These are phyloP conservation scores for Acanthamoeba royreba DNA, from an alignment of 208 protist genomes.

Conservation along the genomic window DNA sequence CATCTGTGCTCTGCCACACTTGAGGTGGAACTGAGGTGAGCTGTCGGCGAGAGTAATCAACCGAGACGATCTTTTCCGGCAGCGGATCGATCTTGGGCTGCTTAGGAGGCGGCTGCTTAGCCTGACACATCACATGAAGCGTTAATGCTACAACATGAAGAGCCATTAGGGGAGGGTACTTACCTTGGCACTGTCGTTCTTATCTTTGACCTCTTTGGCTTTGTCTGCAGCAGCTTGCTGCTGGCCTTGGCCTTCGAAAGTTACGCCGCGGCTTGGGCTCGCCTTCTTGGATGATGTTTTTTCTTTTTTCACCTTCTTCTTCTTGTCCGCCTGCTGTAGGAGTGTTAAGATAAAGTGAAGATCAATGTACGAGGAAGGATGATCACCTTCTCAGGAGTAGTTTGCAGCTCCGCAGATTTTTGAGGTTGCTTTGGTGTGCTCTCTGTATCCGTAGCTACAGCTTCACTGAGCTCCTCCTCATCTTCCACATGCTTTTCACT, in stretches of 20 bases:
- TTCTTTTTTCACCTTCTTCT: neutral
- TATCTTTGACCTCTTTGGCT: neutral
- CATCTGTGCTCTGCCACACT: neutral
- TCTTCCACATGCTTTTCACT: neutral
- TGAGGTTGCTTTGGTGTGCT: neutral
- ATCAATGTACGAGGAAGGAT: too few relatives aligned
- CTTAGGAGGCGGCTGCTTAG: neutral
- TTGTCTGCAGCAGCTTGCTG: neutral
- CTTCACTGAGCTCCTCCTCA: neutral
- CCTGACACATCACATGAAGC: too few relatives aligned
- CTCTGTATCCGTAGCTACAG: neutral
- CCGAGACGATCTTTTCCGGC: neutral
- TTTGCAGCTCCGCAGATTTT: too few relatives aligned
- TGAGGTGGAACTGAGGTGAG: neutral
- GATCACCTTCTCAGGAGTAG: too few relatives aligned
- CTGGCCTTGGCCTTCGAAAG: neutral
- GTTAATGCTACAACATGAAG: neutral
- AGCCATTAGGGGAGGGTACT: neutral
- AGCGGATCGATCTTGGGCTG: neutral
- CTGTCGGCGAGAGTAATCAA: neutral
- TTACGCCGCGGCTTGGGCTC: neutral
- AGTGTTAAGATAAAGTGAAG: neutral
- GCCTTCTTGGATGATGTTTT: neutral
- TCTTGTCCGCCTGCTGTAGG: neutral
- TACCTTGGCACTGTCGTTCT: neutral